phyloP scores from a whole-genome alignment of 2,329 filamentous ascomycete species.

The Fusarium sp. region DNA sequence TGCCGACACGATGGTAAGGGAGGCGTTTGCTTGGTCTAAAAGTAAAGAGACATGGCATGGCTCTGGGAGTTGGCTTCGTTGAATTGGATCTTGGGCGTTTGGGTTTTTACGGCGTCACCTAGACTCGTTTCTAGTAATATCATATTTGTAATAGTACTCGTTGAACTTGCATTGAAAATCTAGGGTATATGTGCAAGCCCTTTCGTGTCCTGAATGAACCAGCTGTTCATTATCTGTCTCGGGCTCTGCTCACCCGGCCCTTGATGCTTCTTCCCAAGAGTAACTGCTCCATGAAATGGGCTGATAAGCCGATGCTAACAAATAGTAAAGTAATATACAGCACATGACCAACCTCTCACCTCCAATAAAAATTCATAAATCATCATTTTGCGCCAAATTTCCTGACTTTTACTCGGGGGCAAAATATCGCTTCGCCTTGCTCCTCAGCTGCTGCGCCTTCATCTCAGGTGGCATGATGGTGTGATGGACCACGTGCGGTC shows the following conservation, averaged over 20 bases:
- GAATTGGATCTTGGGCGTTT: background rate
- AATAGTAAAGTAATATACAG: conserved; percentile 30
- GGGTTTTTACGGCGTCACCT: background rate
- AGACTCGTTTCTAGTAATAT: background rate
- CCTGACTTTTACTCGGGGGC: conserved; percentile 65
- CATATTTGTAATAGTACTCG: background rate
- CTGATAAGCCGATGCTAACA: background rate
- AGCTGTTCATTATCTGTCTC: conserved; percentile 4
- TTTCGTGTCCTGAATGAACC: conserved; percentile 20
- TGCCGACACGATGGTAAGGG: conserved; percentile 1
- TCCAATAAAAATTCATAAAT: conserved; percentile 35
- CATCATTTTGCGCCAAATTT: conserved; percentile 21
- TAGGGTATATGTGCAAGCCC: conserved; percentile 35
- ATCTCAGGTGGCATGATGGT: conserved; percentile 77
- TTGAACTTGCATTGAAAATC: conserved; percentile 28
- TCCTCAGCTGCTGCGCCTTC: conserved; percentile 75
- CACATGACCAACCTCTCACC: conserved; percentile 17
- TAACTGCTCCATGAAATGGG: conserved; percentile 8
- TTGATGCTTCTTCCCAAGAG: conserved; percentile 12
- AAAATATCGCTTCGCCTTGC: conserved; percentile 79
- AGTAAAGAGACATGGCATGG: background rate
- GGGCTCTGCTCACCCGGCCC: conserved; percentile 10
- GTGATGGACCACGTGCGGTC: conserved; percentile 94
- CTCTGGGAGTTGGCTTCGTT: background rate
- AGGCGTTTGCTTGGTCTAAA: background rate